Base-by-base conservation (phyloP, 2,329 filamentous ascomycete species). In the Xylariales sp. region DNA sequence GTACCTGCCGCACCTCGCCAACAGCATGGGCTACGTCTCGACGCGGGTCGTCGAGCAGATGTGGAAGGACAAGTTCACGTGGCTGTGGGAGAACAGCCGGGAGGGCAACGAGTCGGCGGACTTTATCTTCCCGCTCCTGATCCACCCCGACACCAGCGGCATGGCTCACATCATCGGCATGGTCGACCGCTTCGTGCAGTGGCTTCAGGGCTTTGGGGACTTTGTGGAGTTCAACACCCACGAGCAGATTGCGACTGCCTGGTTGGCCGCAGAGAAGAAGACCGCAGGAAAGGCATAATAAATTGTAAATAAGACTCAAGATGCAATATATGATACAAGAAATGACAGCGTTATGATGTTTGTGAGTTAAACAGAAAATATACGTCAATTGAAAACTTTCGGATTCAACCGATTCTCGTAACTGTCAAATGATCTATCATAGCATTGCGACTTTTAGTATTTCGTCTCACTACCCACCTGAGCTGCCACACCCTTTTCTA, bases 41-140 rank as follows among this genome's bases (percentile, higher is more conserved):
- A 68, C 72, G 5, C 62, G 69, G 8, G 64, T 73, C 2, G 67
- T 81, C 19, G 76, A 81, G 60, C 64, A 71, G 42, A 73, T 81
- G 62, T 81, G 78, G 78, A 70, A 65, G 47, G 76, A 79, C 47
- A 66, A 73, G 11, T 78, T 81, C 47, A 62, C 72, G 43, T 82
- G 69, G 65, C 59, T 79, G n/a, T 64, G 63, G 40, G 61, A 67
- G 19, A 24, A 33, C n/a, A 19, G 13, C 3, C n/a, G 14, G 2
- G 5, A 13, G 3, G 10, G n/a, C 4, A 19, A 33, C 5, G 31
- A 33, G 8, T 11, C 6, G 15, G 17, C 31, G n/a, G 31, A 23
- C 19, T 20, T 20, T n/a, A 33, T 33, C 19, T 33, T 20, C 23
- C 31, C 31, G 17, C 20, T 33, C 5, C 5, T 33, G 6, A 20